Evolutionary conservation across 257 asterid genomes (phyloP), one percentile per base, ranked within the genome.

Genomic region (Solanum dulcamara): DNA sequence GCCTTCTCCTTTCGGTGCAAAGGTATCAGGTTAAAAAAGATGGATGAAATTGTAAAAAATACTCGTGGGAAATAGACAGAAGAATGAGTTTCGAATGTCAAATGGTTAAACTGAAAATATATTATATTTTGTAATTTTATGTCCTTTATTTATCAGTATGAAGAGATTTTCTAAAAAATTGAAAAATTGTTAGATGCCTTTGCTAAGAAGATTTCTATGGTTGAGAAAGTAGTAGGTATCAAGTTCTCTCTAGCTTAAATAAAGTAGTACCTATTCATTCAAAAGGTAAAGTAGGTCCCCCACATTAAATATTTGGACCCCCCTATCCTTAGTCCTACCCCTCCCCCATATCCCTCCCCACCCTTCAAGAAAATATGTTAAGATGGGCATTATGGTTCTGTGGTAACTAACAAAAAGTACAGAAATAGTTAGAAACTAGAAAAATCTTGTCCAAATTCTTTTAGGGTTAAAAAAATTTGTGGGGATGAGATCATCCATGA

Each of bases 401-500:
- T 44, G 24, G n/a, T 75, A 75, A 44, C 81, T 42, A 42, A 4
- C n/a, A 75, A 44, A 28, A 68, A 18, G 0, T 20, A 26, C 7
- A 26, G 10, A 77, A 77, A 44, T 77, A 17, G 62, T 77, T 24
- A 2, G 40, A 15, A 44, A 77, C 28, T 46, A 46, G 28, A 20
- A 75, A 44, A 14, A 2, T 75, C 17, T 46, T 75, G 14, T 75
- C 38, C 24, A 17, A 51, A 5, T 40, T 44, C n/a, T 66, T 66
- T 44, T 75, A 10, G n/a, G 62, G 83, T 46, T 46, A 15, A 46
- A 75, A 2, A 42, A 46, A 5, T 62, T 77, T 32, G 83, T 18
- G 42, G 22, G 83, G 10, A 28, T 77, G 83, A 77, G 83, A 77
- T 77, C 83, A 77, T 77, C 83, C 62, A 77, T 77, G 83, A 77